Conservation (phyloP, 2,329 filamentous ascomycete species). For the Paraphaeosphaeria sporulosa region DNA sequence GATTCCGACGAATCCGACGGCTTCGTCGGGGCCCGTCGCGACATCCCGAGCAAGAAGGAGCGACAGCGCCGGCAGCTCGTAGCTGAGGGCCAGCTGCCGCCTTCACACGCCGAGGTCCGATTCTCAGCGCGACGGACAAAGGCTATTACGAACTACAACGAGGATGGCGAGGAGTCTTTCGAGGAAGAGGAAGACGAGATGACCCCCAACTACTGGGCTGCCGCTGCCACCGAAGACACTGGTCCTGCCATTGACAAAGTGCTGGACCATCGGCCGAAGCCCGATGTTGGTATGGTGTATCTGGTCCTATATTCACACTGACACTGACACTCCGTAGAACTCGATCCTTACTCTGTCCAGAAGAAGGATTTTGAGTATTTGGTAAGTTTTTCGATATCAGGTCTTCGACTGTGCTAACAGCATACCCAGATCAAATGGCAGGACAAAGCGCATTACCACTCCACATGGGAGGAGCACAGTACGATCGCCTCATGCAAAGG, state of each 20-base stretch:
- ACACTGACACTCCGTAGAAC: slow-evolving; percentile 37
- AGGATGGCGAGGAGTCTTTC: slow-evolving; percentile 67
- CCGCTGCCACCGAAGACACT: slow-evolving; percentile 75
- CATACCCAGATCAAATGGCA: slow-evolving; percentile 87
- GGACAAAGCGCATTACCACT: slow-evolving; percentile 91
- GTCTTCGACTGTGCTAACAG: slow-evolving; percentile 22
- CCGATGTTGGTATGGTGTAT: slow-evolving; percentile 59
- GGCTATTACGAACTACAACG: slow-evolving; percentile 74
- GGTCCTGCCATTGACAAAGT: slow-evolving; percentile 89
- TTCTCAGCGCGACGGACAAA: slow-evolving; percentile 89
- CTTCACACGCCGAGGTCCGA: slow-evolving; percentile 79
- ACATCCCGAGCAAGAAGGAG: slow-evolving; percentile 74
- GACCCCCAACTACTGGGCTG: slow-evolving; percentile 74
- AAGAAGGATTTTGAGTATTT: slow-evolving; percentile 87
- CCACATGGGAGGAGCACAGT: slow-evolving; percentile 89
- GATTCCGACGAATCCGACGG: slow-evolving; percentile 65
- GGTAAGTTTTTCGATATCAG: slow-evolving; percentile 43
- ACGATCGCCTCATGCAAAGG: slow-evolving; percentile 80
- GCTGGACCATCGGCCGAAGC: slow-evolving; percentile 82
- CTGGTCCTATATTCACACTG: not conserved
- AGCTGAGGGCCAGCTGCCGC: slow-evolving; percentile 66
- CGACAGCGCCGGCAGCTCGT: slow-evolving; percentile 73
- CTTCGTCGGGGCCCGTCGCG: slow-evolving; percentile 79
- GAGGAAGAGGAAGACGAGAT: slow-evolving; percentile 67
- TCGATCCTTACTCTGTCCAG: slow-evolving; percentile 41